Evolutionary conservation across 768 basidiomycete genomes (phyloP).

Genomic region (Termitomyces titanicus): DNA sequence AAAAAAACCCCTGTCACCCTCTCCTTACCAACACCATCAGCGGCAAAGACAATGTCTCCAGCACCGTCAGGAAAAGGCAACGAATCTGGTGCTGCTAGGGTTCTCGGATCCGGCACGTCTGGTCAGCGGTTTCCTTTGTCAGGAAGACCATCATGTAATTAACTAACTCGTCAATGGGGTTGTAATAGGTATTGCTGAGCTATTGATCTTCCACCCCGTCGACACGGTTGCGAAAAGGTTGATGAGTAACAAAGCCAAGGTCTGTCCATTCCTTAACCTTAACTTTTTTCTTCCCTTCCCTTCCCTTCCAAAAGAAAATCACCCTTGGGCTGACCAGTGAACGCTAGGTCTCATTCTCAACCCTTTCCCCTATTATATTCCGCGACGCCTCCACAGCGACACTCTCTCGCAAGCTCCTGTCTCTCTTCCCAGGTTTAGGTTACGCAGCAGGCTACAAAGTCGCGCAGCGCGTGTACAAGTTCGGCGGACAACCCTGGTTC

Average conservation of each 20-base stretch:
- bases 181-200: constrained; percentile 88
- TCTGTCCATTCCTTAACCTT: constrained; percentile 16
- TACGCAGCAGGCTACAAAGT: constrained; percentile 99
- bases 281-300: not conserved
- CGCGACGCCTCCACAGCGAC: constrained; percentile 74
- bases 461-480: constrained; percentile 93
- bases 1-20: constrained; percentile 1
- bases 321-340: too few species aligned
- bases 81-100: constrained; percentile 86
- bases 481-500: constrained; percentile 98
- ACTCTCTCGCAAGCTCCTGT: constrained; percentile 66
- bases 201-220: constrained; percentile 92
- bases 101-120: constrained; percentile 90
- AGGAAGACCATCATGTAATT: not conserved
- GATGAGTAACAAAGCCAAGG: constrained; percentile 96
- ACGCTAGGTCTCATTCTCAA: constrained; percentile 63
- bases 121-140: constrained; percentile 46
- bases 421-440: constrained; percentile 96
- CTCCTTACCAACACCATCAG: constrained; percentile 4
- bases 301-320: too few species aligned
- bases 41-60: constrained; percentile 34
- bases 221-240: constrained; percentile 98
- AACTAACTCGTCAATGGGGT: not conserved
- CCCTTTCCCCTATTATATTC: constrained; percentile 81
- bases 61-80: constrained; percentile 52